phyloP scores from a whole-genome alignment of 352 stramenopile species.

The Phytophthora quininea region DNA sequence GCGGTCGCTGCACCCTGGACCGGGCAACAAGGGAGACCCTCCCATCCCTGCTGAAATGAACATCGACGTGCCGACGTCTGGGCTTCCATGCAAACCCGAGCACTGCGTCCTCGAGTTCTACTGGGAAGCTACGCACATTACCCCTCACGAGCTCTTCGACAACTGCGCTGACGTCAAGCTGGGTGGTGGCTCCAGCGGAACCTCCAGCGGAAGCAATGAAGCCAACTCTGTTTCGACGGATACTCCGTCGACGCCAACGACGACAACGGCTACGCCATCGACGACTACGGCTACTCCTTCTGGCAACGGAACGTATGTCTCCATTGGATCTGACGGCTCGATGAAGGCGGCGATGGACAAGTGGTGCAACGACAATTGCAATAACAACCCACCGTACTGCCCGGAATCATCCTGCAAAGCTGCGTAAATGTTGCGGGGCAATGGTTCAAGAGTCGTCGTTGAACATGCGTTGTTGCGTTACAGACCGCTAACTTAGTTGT shows the following conservation, averaged over 20 bases:
- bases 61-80: constrained; percentile 35
- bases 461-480: background rate
- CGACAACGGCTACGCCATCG: constrained; percentile 1
- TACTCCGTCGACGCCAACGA: constrained; percentile 2
- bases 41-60: constrained; percentile 43
- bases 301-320: constrained; percentile 16
- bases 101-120: constrained; percentile 46
- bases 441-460: too few relatives aligned
- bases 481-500: too few relatives aligned
- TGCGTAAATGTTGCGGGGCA: constrained; percentile 13
- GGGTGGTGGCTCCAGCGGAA: constrained; percentile 8
- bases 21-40: constrained; percentile 32
- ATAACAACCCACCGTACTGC: constrained; percentile 34
- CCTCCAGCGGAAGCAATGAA: constrained; percentile 11
- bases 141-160: constrained; percentile 45
- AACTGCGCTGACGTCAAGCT: constrained; percentile 48
- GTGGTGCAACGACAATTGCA: constrained; percentile 39
- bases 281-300: constrained; percentile 10
- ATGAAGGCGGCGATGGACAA: constrained; percentile 31
- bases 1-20: constrained; percentile 39
- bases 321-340: constrained; percentile 18
- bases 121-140: constrained; percentile 34
- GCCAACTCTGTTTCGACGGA: background rate
- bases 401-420: constrained; percentile 20
- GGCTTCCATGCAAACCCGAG: constrained; percentile 28